Conservation (phyloP, 441 rosid genomes). For the Codiaeum variegatum region DNA sequence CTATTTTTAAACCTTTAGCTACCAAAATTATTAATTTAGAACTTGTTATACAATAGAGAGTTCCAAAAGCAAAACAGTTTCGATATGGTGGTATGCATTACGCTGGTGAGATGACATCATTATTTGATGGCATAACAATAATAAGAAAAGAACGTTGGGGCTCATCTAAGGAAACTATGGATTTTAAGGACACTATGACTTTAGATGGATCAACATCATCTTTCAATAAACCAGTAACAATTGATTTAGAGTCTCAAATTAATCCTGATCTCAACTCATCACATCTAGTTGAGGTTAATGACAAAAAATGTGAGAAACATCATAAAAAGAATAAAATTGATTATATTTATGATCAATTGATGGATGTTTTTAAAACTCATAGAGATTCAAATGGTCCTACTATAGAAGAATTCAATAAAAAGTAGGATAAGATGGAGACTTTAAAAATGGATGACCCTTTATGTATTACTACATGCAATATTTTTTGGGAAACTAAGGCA, state of each 20-base stretch:
- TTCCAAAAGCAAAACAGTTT: too few relatives aligned
- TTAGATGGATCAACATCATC: background rate
- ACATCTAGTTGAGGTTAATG: background rate
- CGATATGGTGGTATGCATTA: too few relatives aligned
- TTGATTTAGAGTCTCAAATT: background rate
- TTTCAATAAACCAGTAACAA: background rate
- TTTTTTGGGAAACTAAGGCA: too few relatives aligned
- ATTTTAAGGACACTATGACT: background rate
- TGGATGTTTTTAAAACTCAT: too few relatives aligned
- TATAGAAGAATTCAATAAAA: too few relatives aligned
- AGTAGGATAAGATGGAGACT: too few relatives aligned
- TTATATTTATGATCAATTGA: background rate
- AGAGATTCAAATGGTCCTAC: too few relatives aligned
- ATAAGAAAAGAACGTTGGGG: background rate
- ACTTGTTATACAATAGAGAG: too few relatives aligned
- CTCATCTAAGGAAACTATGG: background rate
- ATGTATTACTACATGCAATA: too few relatives aligned
- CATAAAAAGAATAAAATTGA: background rate
- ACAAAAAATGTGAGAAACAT: background rate
- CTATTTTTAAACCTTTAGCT: too few relatives aligned
- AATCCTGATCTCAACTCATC: background rate
- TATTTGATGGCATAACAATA: background rate
- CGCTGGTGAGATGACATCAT: background rate
- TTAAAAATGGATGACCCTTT: too few relatives aligned
- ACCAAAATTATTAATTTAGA: too few relatives aligned